Base-by-base conservation (phyloP, 2,329 filamentous ascomycete genomes). In the Sporothrix variecibatus region DNA sequence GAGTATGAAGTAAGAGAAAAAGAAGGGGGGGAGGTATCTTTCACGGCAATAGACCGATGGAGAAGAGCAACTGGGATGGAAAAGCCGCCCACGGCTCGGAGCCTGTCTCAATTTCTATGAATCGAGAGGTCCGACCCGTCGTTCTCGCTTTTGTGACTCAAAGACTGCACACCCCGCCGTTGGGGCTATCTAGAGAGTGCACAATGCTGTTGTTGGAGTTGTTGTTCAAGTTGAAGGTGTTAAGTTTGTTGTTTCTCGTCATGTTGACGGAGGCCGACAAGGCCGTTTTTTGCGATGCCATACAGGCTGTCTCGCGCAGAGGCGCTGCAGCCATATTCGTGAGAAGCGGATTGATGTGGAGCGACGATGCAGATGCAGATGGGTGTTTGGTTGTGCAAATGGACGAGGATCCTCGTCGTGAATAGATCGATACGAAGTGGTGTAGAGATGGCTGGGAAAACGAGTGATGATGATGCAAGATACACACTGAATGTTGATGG, bases 141-240 rank as follows among this genome's bases (percentile, higher is more conserved):
- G 43, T 34, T 8, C 20, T 26, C 68, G 23, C 71, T 73, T 71
- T 71, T 46, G 73, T 76, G 76, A 31, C 69, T 83, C 84, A 88
- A 79, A 85, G 79, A 78, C 78, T 80, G 76, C 78, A 78, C 76
- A 86, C 86, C 86, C 86, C 86, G 77, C 76, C 86, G 79, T 86
- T 87, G 86, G 87, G 87, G 86, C 82, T 87, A 84, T 84, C 81
- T 75, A 73, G 72, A 74, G 58, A 68, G 75, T 72, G 68, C 62
- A 49, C 23, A 70, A 75, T 78, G 75, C 56, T 67, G 11, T 23
- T 69, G 60, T 72, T 69, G 40, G 46, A 20, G 70, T 38, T 53
- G 72, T 60, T 73, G 49, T 34, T 73, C 2, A 20, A 34, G 23
- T 58, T 72, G 34, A 34, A n/a, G n/a, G 11, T 15, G 46, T 26